Conservation (phyloP, 2,329 filamentous ascomycete species). For the Talaromyces sp. region DNA sequence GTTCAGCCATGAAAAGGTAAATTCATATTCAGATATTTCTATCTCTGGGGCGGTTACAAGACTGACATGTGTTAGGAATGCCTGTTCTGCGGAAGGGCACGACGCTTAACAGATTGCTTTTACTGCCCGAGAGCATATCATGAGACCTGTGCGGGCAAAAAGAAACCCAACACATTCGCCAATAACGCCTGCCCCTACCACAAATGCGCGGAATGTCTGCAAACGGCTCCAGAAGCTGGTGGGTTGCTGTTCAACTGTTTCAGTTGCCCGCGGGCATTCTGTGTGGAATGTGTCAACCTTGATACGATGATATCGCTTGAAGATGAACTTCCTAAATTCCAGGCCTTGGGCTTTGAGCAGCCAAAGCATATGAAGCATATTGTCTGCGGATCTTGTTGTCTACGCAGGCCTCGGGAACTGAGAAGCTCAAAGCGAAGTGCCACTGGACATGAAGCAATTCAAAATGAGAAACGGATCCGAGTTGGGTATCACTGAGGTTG, state of each 20-base stretch:
- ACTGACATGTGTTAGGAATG: constrained; percentile 12
- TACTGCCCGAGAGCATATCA: constrained; percentile 55
- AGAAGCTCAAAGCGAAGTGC: background rate
- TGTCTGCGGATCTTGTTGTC: constrained; percentile 19
- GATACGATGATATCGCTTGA: constrained; percentile 47
- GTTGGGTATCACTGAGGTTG: background rate
- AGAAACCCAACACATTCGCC: constrained; percentile 13
- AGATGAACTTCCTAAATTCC: constrained; percentile 48
- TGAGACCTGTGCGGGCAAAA: constrained; percentile 35
- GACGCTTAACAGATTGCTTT: constrained; percentile 11
- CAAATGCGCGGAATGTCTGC: constrained; percentile 48
- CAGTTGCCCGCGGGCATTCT: constrained; percentile 52
- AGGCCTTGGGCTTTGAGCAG: constrained; percentile 43
- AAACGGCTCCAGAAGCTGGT: constrained; percentile 43
- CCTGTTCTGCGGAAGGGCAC: constrained; percentile 12
- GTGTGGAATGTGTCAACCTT: constrained; percentile 56
- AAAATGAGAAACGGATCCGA: background rate
- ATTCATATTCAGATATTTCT: background rate
- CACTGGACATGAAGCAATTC: background rate
- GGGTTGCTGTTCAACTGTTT: constrained; percentile 47
- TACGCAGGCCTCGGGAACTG: background rate
- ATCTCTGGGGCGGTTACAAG: background rate
- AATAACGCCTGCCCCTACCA: constrained; percentile 52
- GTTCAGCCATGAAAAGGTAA: constrained; percentile 43
- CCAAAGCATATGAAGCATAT: constrained; percentile 47